phyloP scores from a whole-genome alignment of 345 rosid species.

The Citrus inodora region DNA sequence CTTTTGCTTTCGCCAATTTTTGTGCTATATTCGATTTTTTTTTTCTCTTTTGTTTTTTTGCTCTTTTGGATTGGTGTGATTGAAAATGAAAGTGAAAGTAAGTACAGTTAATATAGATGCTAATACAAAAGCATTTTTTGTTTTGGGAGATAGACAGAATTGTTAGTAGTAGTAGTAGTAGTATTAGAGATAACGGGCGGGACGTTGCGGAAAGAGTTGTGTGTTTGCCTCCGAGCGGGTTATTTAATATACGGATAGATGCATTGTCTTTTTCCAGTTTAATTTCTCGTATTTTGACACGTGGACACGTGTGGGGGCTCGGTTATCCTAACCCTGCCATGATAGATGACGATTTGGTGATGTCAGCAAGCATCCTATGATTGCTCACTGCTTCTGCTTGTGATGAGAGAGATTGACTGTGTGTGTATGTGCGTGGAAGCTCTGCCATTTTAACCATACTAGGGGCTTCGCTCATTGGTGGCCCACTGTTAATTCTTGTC shows the following conservation, averaged over 20 bases:
- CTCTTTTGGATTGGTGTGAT: not conserved
- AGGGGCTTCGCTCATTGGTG: conserved; percentile 5
- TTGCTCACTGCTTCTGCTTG: conserved; percentile 10
- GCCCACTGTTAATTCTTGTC: not conserved
- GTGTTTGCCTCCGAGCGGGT: conserved; percentile 14
- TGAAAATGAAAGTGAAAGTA: conserved; percentile 1
- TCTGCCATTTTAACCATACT: conserved; percentile 16
- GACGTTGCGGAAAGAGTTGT: conserved; percentile 14
- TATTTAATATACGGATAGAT: conserved; percentile 23
- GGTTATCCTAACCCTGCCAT: conserved; percentile 14
- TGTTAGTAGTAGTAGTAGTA: not conserved
- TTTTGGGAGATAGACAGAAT: not conserved
- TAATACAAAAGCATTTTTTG: not conserved
- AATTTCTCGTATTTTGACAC: conserved; percentile 19
- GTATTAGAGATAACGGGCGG: conserved; percentile 1
- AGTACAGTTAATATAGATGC: not conserved
- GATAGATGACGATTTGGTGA: conserved; percentile 28
- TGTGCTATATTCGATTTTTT: not conserved
- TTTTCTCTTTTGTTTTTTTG: not conserved
- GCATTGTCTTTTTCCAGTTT: conserved; percentile 3
- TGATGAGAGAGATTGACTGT: not conserved
- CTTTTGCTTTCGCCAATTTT: not conserved
- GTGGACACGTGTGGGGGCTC: conserved; percentile 23
- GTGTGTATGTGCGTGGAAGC: not conserved
- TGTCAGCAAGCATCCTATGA: conserved; percentile 25